Evolutionary conservation across 495 filamentous ascomycete genomes (phyloP), one percentile per base, ranked within the genome.

Genomic region (Daldinia childiae): DNA sequence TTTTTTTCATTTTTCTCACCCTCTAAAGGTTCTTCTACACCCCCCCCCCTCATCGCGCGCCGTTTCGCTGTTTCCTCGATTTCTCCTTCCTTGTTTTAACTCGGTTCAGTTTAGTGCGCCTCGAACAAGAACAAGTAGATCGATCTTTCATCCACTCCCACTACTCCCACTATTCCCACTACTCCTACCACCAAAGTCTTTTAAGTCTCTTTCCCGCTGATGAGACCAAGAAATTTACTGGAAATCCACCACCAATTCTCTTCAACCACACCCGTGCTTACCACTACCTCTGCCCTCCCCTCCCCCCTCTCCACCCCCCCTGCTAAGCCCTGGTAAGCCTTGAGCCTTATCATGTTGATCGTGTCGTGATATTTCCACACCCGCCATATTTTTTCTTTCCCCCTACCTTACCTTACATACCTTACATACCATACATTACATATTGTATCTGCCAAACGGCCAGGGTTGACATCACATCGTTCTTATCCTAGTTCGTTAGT

Each of bases 321-420:
- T 48, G 17, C 4, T 19, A 19, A 48, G 19, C 43, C 50, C 67
- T 60, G 36, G 59, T 24, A 52, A 66, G 52, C 65, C 67, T 77
- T 26, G 59, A 66, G 52, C 65, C 67, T 77, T 70, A 70, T 76
- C 58, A 64, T 76, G 73, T 74, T 77, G 70, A 77, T 72, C 71
- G 71, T 66, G 64, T 76, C 73, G 64, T 77, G 75, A 77, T 77
- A 77, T 74, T 74, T 76, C 57, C 75, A 77, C 75, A 77, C 75
- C 75, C 75, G 70, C 65, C 69, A 74, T 58, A 30, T 56, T 27
- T 38, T 38, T 24, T 29, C 21, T 24, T 29, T 52, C 26, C 12
- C 50, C 26, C 29, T 57, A 15, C 54, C 48, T 30, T 67, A 58
- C 57, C 38, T 59, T 36, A 54, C 39, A 21, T 41, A 24, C 19